Base-by-base conservation (phyloP, 257 asterid genomes). In the Solanum habrochaites region DNA sequence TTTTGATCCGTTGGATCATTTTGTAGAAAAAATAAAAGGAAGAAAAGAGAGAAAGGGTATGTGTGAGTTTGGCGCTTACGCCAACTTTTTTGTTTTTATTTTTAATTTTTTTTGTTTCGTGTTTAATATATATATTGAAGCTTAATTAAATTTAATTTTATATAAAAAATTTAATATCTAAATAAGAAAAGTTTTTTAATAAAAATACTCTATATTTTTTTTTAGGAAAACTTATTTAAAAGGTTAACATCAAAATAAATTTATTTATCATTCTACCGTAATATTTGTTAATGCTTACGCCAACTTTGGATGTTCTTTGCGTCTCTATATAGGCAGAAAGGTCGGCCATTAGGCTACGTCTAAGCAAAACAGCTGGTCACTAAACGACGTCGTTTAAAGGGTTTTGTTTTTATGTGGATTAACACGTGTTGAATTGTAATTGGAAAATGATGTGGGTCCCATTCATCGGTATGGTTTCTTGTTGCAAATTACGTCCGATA, bases 261-360 rank as follows among this genome's bases (percentile, higher is more conserved):
- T n/a, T n/a, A 52, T 1, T 52, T 16, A 6, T 52, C 62, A 52
- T 1, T 52, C 4, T 6, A 16, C 3, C 23, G 60, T 3, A 16
- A 52, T 0, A 6, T 52, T 16, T 9, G 43, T 90, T 93, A 94
- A 95, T 92, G 94, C 94, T 92, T 93, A 91, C 95, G 95, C 94
- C 11, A 56, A 56, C 91, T 90, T 91, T 91, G 95, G 92, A 87
- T 89, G 92, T 93, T 93, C 96, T 92, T 93, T 91, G 98, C 98
- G 95, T 95, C 96, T 91, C 37, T 88, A 89, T 91, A 92, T 93
- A 88, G 91, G 92, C 92, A 89, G 78, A 86, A 86, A 91, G 94
- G 94, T 93, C 94, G 95, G 93, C 96, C 89, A 87, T 89, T 88
- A 69, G 73, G 91, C 94, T 89, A 93, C 92, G 92, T 88, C 89